Base-by-base conservation (phyloP, 371 early-diverging fungal genomes). In the Cokeromyces recurvatus region DNA sequence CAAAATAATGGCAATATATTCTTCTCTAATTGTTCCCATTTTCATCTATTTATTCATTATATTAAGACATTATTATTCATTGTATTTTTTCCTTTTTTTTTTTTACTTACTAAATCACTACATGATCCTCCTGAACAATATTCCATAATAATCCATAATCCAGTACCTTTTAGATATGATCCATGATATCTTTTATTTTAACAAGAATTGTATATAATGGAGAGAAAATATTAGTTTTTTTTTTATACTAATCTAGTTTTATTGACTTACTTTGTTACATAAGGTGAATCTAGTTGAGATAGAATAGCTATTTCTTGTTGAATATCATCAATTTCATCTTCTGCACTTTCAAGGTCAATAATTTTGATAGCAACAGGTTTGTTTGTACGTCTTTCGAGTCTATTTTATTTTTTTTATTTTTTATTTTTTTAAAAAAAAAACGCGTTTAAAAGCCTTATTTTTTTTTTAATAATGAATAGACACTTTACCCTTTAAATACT, bases 321-420 rank as follows among this genome's bases (percentile, higher is more conserved):
- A 59, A 98, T 95, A 71, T 97, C 98, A 52, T 95, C 96, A 53
- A 97, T 95, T 57, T 98, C 96, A 57, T 97, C 97, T 62, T 97
- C 97, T 21, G 94, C 92, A 54, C 86, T 82, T 62, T 93, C 94
- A 21, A 95, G 72, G 57, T 93, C 92, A 59, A 94, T 92, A 32
- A 92, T 83, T 63, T 95, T 95, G 60, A 95, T 92, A 10, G 95
- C 95, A 15, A 95, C 92, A 5, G 85, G 86, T 47, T 66, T 79
- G 50, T 86, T 84, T 15, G 86, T 84, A 43, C 78, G 74, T 51
- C 78, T 82, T 51, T 92, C 90, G 27, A 84, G 75, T 4, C 89
- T 90, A 72, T 15, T 53, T 32, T 22, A 53, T 20, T 4, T 8
- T n/a, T n/a, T n/a, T n/a, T n/a, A n/a, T n/a, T n/a, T n/a, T n/a